phyloP scores from a whole-genome alignment of 768 basidiomycete species.

The Russula earlei region DNA sequence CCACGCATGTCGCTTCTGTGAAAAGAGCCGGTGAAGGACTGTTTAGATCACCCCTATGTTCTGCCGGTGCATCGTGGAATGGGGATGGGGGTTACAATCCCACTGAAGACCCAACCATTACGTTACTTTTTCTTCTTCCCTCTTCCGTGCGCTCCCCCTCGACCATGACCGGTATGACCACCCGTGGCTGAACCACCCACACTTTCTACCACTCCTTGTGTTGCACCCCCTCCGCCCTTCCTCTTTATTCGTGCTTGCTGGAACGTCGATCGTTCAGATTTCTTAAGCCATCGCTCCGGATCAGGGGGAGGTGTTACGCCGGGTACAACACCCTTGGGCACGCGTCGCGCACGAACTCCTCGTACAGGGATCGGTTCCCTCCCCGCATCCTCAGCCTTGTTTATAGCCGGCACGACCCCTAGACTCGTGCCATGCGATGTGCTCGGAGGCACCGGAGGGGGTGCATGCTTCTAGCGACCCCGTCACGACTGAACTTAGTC shows the following conservation, averaged over 20 bases:
- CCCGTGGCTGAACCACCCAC: conserved; percentile 25
- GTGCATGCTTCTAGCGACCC: conserved; percentile 50
- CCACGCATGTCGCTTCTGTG: conserved; percentile 12
- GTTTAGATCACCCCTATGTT: conserved; percentile 16
- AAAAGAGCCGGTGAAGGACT: conserved; percentile 9
- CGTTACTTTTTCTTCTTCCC: conserved; percentile 60
- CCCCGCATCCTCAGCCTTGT: conserved; percentile 24
- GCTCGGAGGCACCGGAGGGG: conserved; percentile 43
- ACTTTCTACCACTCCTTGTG: conserved; percentile 50
- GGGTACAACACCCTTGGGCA: conserved; percentile 66
- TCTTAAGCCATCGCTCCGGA: conserved; percentile 85
- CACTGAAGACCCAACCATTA: conserved; percentile 5
- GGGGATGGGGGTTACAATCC: background rate
- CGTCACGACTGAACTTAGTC: conserved; percentile 42
- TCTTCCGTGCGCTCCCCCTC: conserved; percentile 38
- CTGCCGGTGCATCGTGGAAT: conserved; percentile 7
- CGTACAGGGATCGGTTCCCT: conserved; percentile 28
- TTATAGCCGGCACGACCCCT: conserved; percentile 25
- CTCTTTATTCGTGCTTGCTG: conserved; percentile 41
- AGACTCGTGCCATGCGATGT: conserved; percentile 24
- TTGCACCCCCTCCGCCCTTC: conserved; percentile 52
- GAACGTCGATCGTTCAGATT: conserved; percentile 62
- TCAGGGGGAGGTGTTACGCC: conserved; percentile 78
- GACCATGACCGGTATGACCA: conserved; percentile 28
- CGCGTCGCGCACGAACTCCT: conserved; percentile 53